Evolutionary conservation across 1,284 basidiomycete species (phyloP).

Genomic region (Leccinum pachyderme): DNA sequence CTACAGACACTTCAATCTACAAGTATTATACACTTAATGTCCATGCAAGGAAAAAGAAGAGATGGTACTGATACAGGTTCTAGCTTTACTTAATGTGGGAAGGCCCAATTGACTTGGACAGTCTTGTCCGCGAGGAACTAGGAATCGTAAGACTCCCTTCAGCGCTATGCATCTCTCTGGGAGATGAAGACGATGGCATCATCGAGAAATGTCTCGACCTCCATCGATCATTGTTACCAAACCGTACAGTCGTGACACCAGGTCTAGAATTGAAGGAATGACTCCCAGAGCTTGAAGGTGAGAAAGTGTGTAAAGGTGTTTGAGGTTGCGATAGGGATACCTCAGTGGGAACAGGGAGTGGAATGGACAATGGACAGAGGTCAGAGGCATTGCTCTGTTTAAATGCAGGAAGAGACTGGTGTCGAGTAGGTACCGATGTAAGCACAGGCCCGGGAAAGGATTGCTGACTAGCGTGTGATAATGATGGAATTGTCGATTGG

Average conservation of each 20-base stretch:
- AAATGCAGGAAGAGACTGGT: conserved; percentile 25
- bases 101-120: conserved; percentile 24
- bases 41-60: not conserved
- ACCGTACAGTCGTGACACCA: not conserved
- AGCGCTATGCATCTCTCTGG: conserved; percentile 1
- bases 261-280: not conserved
- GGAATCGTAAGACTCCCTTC: conserved; percentile 1
- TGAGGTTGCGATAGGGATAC: conserved; percentile 1
- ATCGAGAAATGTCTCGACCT: conserved; percentile 23
- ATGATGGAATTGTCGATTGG: conserved; percentile 14
- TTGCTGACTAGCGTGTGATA: not conserved
- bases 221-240: not conserved
- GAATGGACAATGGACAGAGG: not conserved
- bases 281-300: not conserved
- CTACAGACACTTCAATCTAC: conserved; percentile 7
- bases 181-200: conserved; percentile 14
- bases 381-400: conserved; percentile 4
- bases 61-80: conserved; percentile 6
- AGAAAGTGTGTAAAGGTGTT: conserved; percentile 4
- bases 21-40: not conserved
- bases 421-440: conserved; percentile 16
- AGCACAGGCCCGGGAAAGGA: not conserved
- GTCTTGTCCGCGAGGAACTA: conserved; percentile 7
- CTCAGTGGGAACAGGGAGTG: not conserved
- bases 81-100: conserved; percentile 22